Conservation (phyloP, 768 basidiomycete species). For the Tulasnella sp. region DNA sequence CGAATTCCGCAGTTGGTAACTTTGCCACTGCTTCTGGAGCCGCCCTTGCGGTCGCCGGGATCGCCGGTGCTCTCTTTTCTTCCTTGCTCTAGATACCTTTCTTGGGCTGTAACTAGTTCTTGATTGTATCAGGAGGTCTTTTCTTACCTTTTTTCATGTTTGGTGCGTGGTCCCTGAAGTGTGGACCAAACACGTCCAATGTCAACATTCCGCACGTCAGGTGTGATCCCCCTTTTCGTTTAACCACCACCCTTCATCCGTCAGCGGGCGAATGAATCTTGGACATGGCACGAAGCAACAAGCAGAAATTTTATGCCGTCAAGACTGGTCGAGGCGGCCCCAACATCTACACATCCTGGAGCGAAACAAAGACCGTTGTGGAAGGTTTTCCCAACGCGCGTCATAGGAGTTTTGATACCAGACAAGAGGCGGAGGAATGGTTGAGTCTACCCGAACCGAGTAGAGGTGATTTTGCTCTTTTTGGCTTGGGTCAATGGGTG, state of each 20-base stretch:
- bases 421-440: constrained; percentile 21
- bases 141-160: not conserved
- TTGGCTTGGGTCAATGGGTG: not conserved
- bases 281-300: constrained; percentile 5
- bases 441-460: constrained; percentile 6
- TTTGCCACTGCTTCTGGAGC: constrained; percentile 3
- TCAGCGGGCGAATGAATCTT: not conserved
- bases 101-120: not conserved
- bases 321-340: constrained; percentile 7
- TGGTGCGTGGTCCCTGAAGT: not conserved
- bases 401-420: constrained; percentile 23
- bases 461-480: not conserved
- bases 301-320: constrained; percentile 13
- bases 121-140: not conserved
- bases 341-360: constrained; percentile 25
- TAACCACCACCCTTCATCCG: not conserved
- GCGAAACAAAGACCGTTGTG: not conserved
- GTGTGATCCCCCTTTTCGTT: not conserved
- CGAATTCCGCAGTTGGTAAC: not conserved
- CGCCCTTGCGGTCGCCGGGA: not conserved
- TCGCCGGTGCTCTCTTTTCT: not conserved
- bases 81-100: constrained; percentile 12
- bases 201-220: not conserved
- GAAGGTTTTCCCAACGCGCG: constrained; percentile 22
- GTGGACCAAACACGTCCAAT: not conserved